Percentiles rank a stretch among this genome's conserved stretches.
These are phyloP conservation scores for Opeltia flavorubescens DNA, from an alignment of 495 filamentous ascomycete genomes.

Conservation along the genomic window DNA sequence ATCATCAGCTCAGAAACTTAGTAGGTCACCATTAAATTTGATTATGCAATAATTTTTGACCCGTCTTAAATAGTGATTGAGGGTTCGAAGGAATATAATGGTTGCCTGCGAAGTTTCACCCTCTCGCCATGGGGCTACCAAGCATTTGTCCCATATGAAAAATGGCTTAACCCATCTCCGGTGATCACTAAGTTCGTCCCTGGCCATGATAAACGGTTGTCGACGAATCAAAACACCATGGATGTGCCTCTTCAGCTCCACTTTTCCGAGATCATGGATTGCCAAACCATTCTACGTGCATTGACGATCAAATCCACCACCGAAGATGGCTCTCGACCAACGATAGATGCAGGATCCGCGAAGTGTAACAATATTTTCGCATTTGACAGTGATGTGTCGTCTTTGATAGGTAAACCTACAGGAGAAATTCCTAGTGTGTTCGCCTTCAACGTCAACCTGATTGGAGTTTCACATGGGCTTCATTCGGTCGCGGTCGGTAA, in stretches of 20 bases:
- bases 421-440: constrained; percentile 19
- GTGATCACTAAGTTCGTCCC: constrained; percentile 16
- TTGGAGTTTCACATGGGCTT: constrained; percentile 34
- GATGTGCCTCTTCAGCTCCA: constrained; percentile 30
- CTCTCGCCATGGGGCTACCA: constrained; percentile 14
- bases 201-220: constrained; percentile 15
- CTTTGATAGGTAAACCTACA: constrained; percentile 23
- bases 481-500: constrained; percentile 33
- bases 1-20: constrained; percentile 16
- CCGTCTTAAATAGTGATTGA: neutral
- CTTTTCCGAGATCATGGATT: constrained; percentile 45
- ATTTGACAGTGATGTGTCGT: constrained; percentile 10
- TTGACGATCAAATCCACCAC: constrained; percentile 34
- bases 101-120: constrained; percentile 10
- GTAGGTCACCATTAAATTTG: neutral
- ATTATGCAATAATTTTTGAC: neutral
- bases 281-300: constrained; percentile 28
- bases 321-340: constrained; percentile 13
- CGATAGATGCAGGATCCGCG: constrained; percentile 18
- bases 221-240: constrained; percentile 22
- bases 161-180: constrained; percentile 15
- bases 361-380: constrained; percentile 18
- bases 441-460: constrained; percentile 23
- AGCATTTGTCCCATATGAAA: constrained; percentile 13
- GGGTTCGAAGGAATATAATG: constrained; percentile 10